phyloP scores from a whole-genome alignment of 805 yeast species.

The Suhomyces sp. region DNA sequence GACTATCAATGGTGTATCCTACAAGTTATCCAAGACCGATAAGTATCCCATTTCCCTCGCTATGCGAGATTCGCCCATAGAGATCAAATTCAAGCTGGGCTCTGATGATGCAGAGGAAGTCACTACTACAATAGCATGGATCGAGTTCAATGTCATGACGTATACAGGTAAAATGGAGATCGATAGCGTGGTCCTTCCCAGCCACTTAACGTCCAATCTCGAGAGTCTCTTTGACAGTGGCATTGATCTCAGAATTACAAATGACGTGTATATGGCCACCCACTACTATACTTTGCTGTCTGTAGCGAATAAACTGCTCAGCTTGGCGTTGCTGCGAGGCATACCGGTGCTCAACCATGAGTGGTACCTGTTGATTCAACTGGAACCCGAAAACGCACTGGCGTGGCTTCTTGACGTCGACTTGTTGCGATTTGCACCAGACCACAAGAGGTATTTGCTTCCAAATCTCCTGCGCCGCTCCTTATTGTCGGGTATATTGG shows the following conservation, averaged over 20 bases:
- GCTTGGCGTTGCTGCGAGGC: conserved; percentile 25
- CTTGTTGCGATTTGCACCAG: conserved; percentile 14
- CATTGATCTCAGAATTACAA: conserved; percentile 19
- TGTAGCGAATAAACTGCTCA: conserved; percentile 11
- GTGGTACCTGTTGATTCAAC: conserved; percentile 21
- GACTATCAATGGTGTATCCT: conserved; percentile 23
- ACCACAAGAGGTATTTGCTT: conserved; percentile 5
- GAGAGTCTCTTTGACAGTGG: conserved; percentile 5
- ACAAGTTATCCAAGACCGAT: conserved; percentile 16
- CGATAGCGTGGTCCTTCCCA: neutral
- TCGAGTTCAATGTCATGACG: conserved; percentile 8
- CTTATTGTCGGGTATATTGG: conserved; percentile 13
- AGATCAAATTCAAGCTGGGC: conserved; percentile 8
- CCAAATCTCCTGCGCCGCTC: conserved; percentile 13
- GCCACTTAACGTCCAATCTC: conserved; percentile 2
- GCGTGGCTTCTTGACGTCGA: conserved; percentile 21
- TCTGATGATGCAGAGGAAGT: conserved; percentile 4
- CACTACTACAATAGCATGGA: conserved; percentile 8
- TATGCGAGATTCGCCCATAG: conserved; percentile 7
- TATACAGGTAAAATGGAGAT: neutral
- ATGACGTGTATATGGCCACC: conserved; percentile 18
- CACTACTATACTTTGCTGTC: conserved; percentile 19
- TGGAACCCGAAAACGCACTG: conserved; percentile 10
- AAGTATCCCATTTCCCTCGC: conserved; percentile 5
- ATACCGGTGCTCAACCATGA: conserved; percentile 23